Conservation (phyloP, 805 yeast species). For the Saturnispora kantuleensis region DNA sequence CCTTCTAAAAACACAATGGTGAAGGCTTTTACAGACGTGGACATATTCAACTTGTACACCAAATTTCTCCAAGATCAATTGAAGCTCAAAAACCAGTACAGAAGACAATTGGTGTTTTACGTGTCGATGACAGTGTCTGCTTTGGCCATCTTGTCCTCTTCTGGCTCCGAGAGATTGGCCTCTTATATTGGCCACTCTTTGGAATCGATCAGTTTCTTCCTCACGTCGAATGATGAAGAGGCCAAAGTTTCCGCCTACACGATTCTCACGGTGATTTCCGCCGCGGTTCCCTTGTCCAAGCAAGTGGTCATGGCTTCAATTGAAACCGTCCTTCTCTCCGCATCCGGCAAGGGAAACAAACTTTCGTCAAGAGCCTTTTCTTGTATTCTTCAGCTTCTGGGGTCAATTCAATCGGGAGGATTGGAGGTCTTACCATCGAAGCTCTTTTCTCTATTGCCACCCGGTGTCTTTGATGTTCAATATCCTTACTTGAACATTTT, state of each 20-base stretch:
- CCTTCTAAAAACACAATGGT: constrained; percentile 65
- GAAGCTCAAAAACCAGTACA: constrained; percentile 46
- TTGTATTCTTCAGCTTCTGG: constrained; percentile 39
- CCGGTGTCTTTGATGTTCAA: constrained; percentile 14
- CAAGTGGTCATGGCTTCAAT: constrained; percentile 51
- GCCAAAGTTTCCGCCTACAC: constrained; percentile 80
- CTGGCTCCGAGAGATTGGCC: constrained; percentile 32
- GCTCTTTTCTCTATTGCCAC: constrained; percentile 18
- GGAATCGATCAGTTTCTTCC: constrained; percentile 47
- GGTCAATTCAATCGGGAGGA: constrained; percentile 31
- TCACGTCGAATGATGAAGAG: constrained; percentile 41
- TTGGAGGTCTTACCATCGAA: constrained; percentile 21
- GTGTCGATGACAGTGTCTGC: constrained; percentile 61
- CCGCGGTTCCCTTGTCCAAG: constrained; percentile 57
- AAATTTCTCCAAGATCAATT: constrained; percentile 42
- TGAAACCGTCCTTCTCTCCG: constrained; percentile 37
- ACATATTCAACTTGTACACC: constrained; percentile 57
- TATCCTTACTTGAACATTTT: constrained; percentile 15
- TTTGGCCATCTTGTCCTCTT: constrained; percentile 50
- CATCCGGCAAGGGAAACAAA: constrained; percentile 14
- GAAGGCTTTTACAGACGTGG: constrained; percentile 64
- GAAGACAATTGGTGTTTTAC: constrained; percentile 68
- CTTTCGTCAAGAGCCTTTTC: constrained; percentile 32
- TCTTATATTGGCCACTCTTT: constrained; percentile 46
- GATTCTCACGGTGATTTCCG: constrained; percentile 62